Base-by-base conservation (phyloP, 176 grass and related monocot species). In the Melocanna baccifera region DNA sequence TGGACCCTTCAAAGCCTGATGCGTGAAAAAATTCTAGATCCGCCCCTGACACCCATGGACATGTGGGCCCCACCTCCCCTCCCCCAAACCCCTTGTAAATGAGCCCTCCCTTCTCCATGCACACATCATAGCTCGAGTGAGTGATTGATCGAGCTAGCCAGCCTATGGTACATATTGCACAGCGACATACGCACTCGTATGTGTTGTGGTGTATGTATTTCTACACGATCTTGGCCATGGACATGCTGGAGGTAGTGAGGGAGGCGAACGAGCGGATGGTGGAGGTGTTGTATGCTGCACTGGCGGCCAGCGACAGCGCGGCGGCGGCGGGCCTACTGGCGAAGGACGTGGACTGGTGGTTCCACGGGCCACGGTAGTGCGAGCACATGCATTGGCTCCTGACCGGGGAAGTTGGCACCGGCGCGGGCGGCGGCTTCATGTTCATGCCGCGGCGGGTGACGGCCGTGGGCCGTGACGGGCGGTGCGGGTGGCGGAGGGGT, bases 401-500 rank as follows among this genome's bases (percentile, higher is more conserved):
- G 25, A 83, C 90, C 0, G 78, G 83, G 3, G 83, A 92, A 42
- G 90, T 23, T 0, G 12, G 1, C 14, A n/a, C 71, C 28, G 15
- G 4, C 15, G 7, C 22, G 36, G 46, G 5, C 34, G 19, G 75
- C 2, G 8, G 23, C 59, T 62, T 90, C 62, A 30, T 42, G 55
- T 92, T 79, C 57, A 43, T 9, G 26, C 66, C 78, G 10, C 46
- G 50, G 41, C 7, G 43, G 8, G 71, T 91, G 63, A 71, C 19
- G 63, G 71, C 84, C 8, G 82, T 86, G 3, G 74, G 77, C 7
- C 55, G 71, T 0, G 76, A 67, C 7, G 58, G 82, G 10, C 47
- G 77, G 71, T 86, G 88, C 72, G 88, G 30, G 77, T 90, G 55
- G 88, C 83, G 56, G 88, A 90, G 71, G 88, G 83, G 29, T 86